Evolutionary conservation across 805 yeast species (phyloP).

Genomic region (Saccharomycopsis sp.): DNA sequence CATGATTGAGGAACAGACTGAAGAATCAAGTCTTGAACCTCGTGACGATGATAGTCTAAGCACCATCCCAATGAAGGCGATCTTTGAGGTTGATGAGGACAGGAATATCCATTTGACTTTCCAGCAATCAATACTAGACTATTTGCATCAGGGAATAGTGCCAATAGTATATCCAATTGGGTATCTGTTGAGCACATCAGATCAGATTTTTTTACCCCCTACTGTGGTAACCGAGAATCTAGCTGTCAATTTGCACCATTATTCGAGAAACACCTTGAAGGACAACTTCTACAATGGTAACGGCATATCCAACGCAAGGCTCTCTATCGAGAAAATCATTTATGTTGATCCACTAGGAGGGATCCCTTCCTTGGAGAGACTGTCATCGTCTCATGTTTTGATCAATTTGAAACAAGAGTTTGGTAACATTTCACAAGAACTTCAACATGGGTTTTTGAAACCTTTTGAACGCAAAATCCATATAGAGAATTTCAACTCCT

Average conservation of each 20-base stretch:
- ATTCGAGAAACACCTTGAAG: constrained; percentile 25
- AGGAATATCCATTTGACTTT: constrained; percentile 3
- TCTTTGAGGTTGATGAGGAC: constrained; percentile 15
- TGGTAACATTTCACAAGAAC: constrained; percentile 52
- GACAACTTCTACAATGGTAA: constrained; percentile 21
- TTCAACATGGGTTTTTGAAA: constrained; percentile 46
- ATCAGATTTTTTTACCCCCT: constrained; percentile 14
- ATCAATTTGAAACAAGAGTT: constrained; percentile 80
- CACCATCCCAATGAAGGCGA: constrained; percentile 13
- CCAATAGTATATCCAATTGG: constrained; percentile 61
- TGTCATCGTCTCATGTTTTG: constrained; percentile 75
- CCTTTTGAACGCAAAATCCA: constrained; percentile 45
- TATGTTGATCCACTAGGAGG: constrained; percentile 83
- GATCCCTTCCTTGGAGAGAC: constrained; percentile 77
- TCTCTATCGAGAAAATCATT: constrained; percentile 73
- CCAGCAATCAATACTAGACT: constrained; percentile 28
- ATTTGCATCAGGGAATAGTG: constrained; percentile 30
- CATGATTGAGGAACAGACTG: neutral
- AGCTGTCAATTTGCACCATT: constrained; percentile 30
- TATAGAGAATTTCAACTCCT: constrained; percentile 52
- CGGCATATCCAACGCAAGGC: constrained; percentile 23
- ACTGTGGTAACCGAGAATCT: constrained; percentile 32
- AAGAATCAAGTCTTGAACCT: neutral
- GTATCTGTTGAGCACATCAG: constrained; percentile 33
- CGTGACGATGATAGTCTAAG: neutral